Base-by-base conservation (phyloP, 2,329 filamentous ascomycete species). In the Lecanosticta acicola region DNA sequence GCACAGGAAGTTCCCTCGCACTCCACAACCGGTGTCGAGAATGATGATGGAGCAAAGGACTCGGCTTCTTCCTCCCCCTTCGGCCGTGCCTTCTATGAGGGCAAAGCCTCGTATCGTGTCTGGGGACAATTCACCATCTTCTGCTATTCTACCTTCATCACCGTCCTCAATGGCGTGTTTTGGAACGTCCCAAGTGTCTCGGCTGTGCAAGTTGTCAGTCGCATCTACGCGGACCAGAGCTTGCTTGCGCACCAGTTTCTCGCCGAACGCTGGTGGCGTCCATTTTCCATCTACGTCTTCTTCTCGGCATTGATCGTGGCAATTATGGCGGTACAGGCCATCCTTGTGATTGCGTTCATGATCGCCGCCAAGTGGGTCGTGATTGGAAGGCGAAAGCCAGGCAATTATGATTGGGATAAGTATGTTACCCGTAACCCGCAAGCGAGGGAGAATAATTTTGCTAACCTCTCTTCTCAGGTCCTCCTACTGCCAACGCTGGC, bases 321-420 rank as follows among this genome's bases (percentile, higher is more conserved):
- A 34, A 63, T 79, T 39, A 71, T 71, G 33, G 66, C 69, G 0
- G 24, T 66, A 0, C 71, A 76, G 49, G 65, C 70, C 0, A 32
- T 75, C 2, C 24, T 75, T 0, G 71, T 75, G 2, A 53, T 77
- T 1, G 53, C 55, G 1, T 51, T 73, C 21, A 65, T 75, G 32
- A 68, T 79, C 44, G 62, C 52, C 2, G 61, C 70, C 7, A 79
- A 80, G 56, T 79, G 77, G 76, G 45, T 64, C 2, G 59, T 79
- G 2, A 64, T 79, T 18, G 76, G 76, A 13, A 70, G 71, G 16
- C 68, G 76, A 32, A 61, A 63, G 49, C 71, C 72, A 2, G 77
- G 77, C 11, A 74, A 73, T 49, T 77, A 77, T 53, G 74, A 78
- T 60, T 80, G 77, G 77, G 77, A 80, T 56, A 73, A 73, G 59